Evolutionary conservation across 2,329 filamentous ascomycete genomes (phyloP).

Genomic region (Corynespora cassiicola): DNA sequence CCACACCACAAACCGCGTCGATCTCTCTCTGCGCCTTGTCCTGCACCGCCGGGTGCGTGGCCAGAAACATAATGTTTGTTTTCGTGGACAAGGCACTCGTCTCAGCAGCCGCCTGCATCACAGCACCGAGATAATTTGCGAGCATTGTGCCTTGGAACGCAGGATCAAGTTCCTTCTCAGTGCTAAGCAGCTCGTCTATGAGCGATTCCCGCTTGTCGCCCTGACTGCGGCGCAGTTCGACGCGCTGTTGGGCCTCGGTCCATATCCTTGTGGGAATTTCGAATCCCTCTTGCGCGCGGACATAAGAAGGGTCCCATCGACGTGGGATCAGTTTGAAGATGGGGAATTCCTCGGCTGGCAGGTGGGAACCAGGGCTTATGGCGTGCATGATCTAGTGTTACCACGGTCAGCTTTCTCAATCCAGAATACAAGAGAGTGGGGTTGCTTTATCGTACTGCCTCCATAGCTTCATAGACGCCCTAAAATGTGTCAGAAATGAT

Average conservation of each 20-base stretch:
- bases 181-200: constrained; percentile 31
- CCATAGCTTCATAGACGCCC: constrained; percentile 26
- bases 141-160: constrained; percentile 20
- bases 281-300: constrained; percentile 21
- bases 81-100: constrained; percentile 21
- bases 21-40: constrained; percentile 25
- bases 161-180: constrained; percentile 15
- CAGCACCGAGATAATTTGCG: constrained; percentile 24
- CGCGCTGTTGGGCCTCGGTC: constrained; percentile 19
- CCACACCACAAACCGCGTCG: constrained; percentile 20
- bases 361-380: constrained; percentile 26
- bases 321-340: constrained; percentile 30
- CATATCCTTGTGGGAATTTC: constrained; percentile 20
- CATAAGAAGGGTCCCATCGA: constrained; percentile 16
- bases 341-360: constrained; percentile 30
- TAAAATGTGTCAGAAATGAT: constrained; percentile 8
- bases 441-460: constrained; percentile 16
- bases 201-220: constrained; percentile 30
- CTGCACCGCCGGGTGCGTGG: constrained; percentile 27
- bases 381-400: constrained; percentile 16
- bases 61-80: constrained; percentile 30
- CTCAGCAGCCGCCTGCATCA: constrained; percentile 30
- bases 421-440: constrained; percentile 1
- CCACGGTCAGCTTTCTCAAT: constrained; percentile 8
- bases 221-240: constrained; percentile 22